Conservation (phyloP, 2,329 filamentous ascomycete species). For the Claviceps fusiformis region DNA sequence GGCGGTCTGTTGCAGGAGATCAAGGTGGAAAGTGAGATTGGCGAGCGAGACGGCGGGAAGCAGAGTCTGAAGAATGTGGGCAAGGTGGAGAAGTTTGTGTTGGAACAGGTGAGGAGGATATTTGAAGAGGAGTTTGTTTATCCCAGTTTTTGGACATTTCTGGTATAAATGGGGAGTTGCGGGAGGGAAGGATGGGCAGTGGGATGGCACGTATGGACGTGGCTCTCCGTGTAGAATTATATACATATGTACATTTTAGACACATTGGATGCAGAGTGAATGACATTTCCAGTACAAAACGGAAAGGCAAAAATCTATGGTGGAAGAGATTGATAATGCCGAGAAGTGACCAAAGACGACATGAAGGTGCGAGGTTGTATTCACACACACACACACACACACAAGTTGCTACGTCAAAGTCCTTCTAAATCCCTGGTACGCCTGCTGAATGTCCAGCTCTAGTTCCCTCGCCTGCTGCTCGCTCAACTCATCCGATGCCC, state of each 20-base stretch:
- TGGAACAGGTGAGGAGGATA: slow-evolving; percentile 91
- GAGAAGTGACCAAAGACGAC: neutral
- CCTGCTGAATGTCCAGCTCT: slow-evolving; percentile 84
- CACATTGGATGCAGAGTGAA: neutral
- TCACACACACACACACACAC: too few species aligned
- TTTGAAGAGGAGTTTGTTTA: slow-evolving; percentile 99
- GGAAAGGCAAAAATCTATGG: neutral
- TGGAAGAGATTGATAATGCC: neutral
- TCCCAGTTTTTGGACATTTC: slow-evolving; percentile 95
- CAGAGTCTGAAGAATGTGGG: slow-evolving; percentile 97
- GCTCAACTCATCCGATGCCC: slow-evolving; percentile 77
- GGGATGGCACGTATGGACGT: too few species aligned
- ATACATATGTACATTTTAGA: neutral
- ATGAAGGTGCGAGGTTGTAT: neutral
- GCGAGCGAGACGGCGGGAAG: slow-evolving; percentile 77
- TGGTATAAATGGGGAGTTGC: slow-evolving; percentile 43
- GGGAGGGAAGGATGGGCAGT: neutral
- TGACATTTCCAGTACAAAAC: neutral
- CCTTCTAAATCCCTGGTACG: slow-evolving; percentile 86
- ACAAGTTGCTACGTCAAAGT: slow-evolving; percentile 40
- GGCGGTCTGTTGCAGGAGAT: slow-evolving; percentile 84
- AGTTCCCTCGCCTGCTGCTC: slow-evolving; percentile 81
- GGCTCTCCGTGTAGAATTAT: too few species aligned
- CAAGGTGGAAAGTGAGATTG: slow-evolving; percentile 93
- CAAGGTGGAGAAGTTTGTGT: slow-evolving; percentile 93